Percentiles rank a stretch among this genome's conserved stretches.
These are phyloP conservation scores for Paramecium biaurelia DNA, from an alignment of 73 alveolate genomes.

Conservation along the genomic window DNA sequence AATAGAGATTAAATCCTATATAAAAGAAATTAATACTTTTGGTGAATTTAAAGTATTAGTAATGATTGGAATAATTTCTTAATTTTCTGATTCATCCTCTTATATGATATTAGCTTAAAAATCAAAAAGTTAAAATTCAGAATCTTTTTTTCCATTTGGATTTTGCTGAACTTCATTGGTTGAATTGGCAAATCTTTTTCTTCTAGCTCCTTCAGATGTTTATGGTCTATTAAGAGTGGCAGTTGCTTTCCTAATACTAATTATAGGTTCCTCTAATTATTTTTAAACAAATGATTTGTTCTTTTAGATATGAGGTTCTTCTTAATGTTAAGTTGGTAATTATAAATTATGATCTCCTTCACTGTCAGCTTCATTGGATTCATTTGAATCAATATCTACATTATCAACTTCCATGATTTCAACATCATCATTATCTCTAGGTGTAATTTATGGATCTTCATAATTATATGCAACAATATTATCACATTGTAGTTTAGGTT, in stretches of 20 bases:
- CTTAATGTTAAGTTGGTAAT: neutral
- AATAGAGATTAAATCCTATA: neutral
- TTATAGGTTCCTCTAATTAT: neutral
- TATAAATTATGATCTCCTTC: neutral
- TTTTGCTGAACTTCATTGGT: neutral
- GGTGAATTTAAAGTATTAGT: neutral
- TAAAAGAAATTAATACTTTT: neutral
- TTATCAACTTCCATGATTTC: conserved; percentile 6
- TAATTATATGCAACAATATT: neutral
- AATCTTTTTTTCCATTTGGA: neutral
- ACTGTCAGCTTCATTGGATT: conserved; percentile 39
- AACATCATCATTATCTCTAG: neutral
- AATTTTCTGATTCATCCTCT: conserved; percentile 24
- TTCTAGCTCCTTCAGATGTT: conserved; percentile 52
- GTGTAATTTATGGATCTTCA: neutral
- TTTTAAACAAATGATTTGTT: conserved; percentile 33
- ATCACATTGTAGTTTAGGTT: neutral
- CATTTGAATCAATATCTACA: conserved; percentile 16
- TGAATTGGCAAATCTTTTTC: conserved; percentile 24
- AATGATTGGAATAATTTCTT: neutral
- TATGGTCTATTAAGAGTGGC: conserved; percentile 6
- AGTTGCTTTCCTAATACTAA: conserved; percentile 4
- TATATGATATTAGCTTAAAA: neutral
- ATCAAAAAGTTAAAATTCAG: neutral
- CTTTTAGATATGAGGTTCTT: neutral